Evolutionary conservation across 2,329 filamentous ascomycete species (phyloP), one percentile per base, ranked within the genome.

Genomic region (Macrophomina pseudophaseolina): DNA sequence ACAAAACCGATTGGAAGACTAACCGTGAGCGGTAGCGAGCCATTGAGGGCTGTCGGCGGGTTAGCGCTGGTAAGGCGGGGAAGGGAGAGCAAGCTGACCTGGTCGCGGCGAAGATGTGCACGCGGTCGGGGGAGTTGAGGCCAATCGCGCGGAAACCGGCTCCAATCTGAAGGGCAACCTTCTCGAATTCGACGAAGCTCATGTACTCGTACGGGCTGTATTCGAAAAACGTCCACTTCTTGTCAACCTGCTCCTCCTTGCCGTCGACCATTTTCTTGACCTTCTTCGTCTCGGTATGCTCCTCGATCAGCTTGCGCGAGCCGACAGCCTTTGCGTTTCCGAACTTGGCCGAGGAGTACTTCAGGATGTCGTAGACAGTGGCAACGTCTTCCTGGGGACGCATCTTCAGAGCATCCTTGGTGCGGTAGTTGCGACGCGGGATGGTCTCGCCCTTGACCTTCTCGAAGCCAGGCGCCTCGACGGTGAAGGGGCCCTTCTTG

Each of bases 201-300:
- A 90, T 83, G 83, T 89, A 97, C 52, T 85, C 84, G 82, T 91
- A 97, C 58, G 84, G 83, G 69, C 90, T 90, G 71, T 96, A 88
- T 84, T 97, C 93, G 72, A 92, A 96, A 80, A 89, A 96, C 64
- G 90, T 89, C 93, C 93, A 97, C 78, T 94, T 88, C 87, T 97
- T 97, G 70, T 96, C 91, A 40, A 95, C 88, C 81, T 94, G 87
- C 70, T 85, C 83, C 78, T 93, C 86, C 77, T 91, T 86, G 71
- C 93, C 93, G 74, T 96, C 91, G 67, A 97, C 83, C 60, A 92
- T 85, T 86, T 96, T 97, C 85, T 93, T 91, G 72, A 97, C 83
- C 85, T 93, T 95, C 84, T 94, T 97, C 72, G 86, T 90, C 84
- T 97, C 93, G 73, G 87, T 87, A 80, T 97, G 93, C 54, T 90